Conservation (phyloP, 148 eudicot species). For the Tetragonia tetragonoides region DNA sequence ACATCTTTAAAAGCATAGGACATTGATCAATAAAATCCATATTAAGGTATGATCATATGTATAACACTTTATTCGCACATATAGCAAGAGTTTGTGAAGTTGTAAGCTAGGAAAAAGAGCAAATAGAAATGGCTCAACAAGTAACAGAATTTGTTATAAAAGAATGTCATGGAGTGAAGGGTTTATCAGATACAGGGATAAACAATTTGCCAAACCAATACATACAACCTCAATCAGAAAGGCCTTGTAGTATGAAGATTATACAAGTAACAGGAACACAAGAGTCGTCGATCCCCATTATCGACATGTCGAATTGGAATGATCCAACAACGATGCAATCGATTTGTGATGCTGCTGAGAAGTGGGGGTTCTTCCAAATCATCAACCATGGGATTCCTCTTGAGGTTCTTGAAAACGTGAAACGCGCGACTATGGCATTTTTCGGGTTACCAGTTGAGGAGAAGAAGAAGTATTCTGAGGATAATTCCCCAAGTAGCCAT, state of each 20-base stretch:
- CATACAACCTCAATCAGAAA: slow-evolving; percentile 45
- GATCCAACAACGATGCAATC: slow-evolving; percentile 27
- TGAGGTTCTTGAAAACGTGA: slow-evolving; percentile 37
- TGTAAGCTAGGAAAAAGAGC: background rate
- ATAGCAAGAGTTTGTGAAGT: no score
- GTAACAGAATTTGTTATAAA: slow-evolving; percentile 29
- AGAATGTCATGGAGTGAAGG: slow-evolving; percentile 49
- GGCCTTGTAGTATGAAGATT: slow-evolving; percentile 27
- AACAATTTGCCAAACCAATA: slow-evolving; percentile 40
- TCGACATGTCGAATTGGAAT: slow-evolving; percentile 48
- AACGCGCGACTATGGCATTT: slow-evolving; percentile 37
- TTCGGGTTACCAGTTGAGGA: slow-evolving; percentile 40
- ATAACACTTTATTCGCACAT: no score
- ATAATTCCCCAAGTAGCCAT: slow-evolving; percentile 41
- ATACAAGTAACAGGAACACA: slow-evolving; percentile 3
- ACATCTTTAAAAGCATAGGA: no score
- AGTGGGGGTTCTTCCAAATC: slow-evolving; percentile 56
- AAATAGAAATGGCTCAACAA: slow-evolving; percentile 12
- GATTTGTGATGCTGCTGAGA: slow-evolving; percentile 52
- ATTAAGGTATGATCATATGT: no score
- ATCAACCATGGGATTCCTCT: slow-evolving; percentile 51
- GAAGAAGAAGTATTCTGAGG: slow-evolving; percentile 44
- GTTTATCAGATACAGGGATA: slow-evolving; percentile 39
- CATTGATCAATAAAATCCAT: no score
- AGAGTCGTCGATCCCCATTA: slow-evolving; percentile 42